Base-by-base conservation (phyloP, 129 eudicot genomes). In the Lactuca sativa region DNA sequence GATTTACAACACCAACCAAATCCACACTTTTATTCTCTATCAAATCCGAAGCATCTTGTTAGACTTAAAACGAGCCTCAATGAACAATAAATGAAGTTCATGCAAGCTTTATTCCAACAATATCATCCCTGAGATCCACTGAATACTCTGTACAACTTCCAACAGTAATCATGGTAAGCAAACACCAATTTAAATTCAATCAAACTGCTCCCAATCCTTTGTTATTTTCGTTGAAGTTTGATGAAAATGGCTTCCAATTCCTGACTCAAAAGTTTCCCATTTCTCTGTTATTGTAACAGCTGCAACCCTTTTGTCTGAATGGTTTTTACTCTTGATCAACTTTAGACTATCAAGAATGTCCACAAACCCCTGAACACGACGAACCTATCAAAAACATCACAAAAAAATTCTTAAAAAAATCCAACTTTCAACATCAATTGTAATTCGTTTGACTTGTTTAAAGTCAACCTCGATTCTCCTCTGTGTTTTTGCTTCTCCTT, bases 221-320 rank as follows among this genome's bases (percentile, higher is more conserved):
- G 82, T 74, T 41, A 75, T 58, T 64, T 83, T 78, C 13, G 92
- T 73, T 8, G 84, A 67, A 52, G 40, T 63, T 33, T 68, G 78
- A 52, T 68, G 76, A 52, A 64, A 10, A 17, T 52, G 56, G 5
- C 56, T 72, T 25, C 82, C 84, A 17, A 73, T 53, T 49, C 77
- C 86, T 1, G 83, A 83, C 73, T 81, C 85, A 70, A 83, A 86
- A 4, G 74, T 83, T 75, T 78, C 83, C 92, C 92, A 81, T 74
- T 83, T 69, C 14, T 66, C 69, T 7, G 72, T 81, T 30, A 74
- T 74, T 21, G 82, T 55, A 44, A 73, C 84, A 5, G 60, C 47
- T n/a, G 74, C 70, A 32, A 32, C 71, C 9, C 41, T 33, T 53
- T 76, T 5, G 59, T 62, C 64, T 9, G 41, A 31, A 36, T 37